phyloP scores from a whole-genome alignment of 176 grass and related monocot species.

The Juncus effusus region DNA sequence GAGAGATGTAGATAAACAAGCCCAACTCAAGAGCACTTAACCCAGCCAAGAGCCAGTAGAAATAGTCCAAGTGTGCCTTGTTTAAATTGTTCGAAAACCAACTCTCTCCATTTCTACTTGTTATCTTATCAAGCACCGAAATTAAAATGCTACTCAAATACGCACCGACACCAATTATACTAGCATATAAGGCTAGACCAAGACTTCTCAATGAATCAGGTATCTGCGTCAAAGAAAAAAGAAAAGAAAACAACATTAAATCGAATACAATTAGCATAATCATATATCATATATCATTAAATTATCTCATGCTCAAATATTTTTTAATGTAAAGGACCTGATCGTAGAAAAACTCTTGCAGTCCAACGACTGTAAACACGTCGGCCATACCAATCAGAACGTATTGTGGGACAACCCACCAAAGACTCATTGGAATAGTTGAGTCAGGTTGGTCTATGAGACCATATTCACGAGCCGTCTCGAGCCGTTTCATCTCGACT shows the following conservation, averaged over 20 bases:
- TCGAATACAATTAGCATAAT: too few relatives aligned
- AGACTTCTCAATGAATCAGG: slow-evolving; percentile 34
- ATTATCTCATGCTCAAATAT: slow-evolving; percentile 33
- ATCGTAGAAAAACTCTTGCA: slow-evolving; percentile 64
- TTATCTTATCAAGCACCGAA: slow-evolving; percentile 23
- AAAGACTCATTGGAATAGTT: slow-evolving; percentile 32
- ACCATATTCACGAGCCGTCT: slow-evolving; percentile 27
- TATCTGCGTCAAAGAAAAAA: slow-evolving; percentile 34
- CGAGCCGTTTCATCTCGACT: slow-evolving; percentile 43
- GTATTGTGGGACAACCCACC: slow-evolving; percentile 42
- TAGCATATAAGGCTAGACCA: slow-evolving; percentile 34
- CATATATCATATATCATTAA: too few relatives aligned
- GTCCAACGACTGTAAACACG: slow-evolving; percentile 38
- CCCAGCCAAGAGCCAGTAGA: slow-evolving; percentile 36
- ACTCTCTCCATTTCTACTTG: slow-evolving; percentile 17
- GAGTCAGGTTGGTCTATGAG: slow-evolving; percentile 34
- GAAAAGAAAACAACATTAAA: not conserved
- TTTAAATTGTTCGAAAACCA: slow-evolving; percentile 42
- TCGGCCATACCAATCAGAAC: slow-evolving; percentile 38
- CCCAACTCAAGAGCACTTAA: slow-evolving; percentile 18
- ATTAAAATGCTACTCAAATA: slow-evolving; percentile 27
- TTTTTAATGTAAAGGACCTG: slow-evolving; percentile 46
- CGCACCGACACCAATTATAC: slow-evolving; percentile 24
- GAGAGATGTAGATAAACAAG: slow-evolving; percentile 24
- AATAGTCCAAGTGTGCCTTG: slow-evolving; percentile 35